Evolutionary conservation across 208 protist species (phyloP).

Genomic region (Acanthamoeba castellanii): DNA sequence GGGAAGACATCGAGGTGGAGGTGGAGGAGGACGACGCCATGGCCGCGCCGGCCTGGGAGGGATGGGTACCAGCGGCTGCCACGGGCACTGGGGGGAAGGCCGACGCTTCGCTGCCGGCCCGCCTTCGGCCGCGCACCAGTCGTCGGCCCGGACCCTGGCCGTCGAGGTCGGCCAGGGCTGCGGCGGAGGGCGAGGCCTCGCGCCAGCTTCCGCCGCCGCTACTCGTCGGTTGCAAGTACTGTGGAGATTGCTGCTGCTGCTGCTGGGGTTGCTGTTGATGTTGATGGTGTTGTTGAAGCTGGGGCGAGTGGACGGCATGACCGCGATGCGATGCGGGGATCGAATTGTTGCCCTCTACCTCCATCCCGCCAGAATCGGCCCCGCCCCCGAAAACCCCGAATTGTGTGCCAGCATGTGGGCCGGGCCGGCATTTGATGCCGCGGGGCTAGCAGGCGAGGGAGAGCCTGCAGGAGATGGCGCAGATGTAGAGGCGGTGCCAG

Average conservation of each 20-base stretch:
- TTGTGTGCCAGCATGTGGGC: background rate
- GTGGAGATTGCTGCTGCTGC: background rate
- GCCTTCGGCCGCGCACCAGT: background rate
- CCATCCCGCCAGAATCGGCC: background rate
- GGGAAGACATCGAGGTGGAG: background rate
- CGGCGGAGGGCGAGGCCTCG: background rate
- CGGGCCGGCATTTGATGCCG: background rate
- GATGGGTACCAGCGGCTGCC: background rate
- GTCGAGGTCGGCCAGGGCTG: background rate
- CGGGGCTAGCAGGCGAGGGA: background rate
- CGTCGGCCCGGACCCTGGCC: background rate
- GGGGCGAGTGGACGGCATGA: background rate
- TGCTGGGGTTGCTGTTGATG: background rate
- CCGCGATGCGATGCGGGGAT: background rate
- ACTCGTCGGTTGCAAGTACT: background rate
- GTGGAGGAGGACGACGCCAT: background rate
- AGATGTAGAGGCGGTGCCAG: background rate
- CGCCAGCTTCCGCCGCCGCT: constrained; percentile 6
- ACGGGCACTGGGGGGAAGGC: constrained; percentile 5
- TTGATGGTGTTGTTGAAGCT: background rate
- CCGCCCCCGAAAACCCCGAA: background rate
- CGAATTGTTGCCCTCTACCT: background rate
- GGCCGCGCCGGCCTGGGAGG: background rate
- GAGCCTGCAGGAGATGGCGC: background rate
- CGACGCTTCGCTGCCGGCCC: constrained; percentile 4